These are phyloP conservation scores for Sicyos baderoa DNA, from an alignment of 306 rosid species.

Conservation along the genomic window DNA sequence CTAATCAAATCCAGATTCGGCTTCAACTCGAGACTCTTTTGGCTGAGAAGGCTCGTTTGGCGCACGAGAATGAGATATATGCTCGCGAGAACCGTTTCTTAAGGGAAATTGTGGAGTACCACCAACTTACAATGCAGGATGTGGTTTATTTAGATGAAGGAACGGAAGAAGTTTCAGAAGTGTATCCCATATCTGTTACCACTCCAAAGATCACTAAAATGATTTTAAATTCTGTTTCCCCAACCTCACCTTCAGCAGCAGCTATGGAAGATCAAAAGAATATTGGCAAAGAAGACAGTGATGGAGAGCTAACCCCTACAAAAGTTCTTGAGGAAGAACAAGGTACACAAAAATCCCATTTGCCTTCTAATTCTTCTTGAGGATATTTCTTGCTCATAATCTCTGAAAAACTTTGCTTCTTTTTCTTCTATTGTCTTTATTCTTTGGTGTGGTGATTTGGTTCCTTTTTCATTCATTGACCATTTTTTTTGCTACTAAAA, in stretches of 20 bases:
- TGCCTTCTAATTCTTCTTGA: conserved; percentile 30
- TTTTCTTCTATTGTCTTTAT: conserved; percentile 8
- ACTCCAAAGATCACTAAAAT: conserved; percentile 28
- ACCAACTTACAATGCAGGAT: conserved; percentile 93
- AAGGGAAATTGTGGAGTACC: conserved; percentile 93
- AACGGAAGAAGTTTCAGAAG: conserved; percentile 78
- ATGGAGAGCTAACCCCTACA: conserved; percentile 25
- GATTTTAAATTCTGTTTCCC: conserved; percentile 29
- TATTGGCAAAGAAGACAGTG: conserved; percentile 27
- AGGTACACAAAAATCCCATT: conserved; percentile 30
- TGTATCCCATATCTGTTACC: conserved; percentile 42
- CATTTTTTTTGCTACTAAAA: conserved; percentile 12
- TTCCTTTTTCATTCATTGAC: conserved; percentile 6
- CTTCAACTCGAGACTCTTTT: conserved; percentile 86
- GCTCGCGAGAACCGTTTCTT: conserved; percentile 87
- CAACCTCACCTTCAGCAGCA: conserved; percentile 26
- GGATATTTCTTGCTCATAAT: conserved; percentile 18
- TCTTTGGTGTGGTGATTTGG: conserved; percentile 14
- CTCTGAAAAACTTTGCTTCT: conserved; percentile 23
- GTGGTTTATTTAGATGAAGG: conserved; percentile 81
- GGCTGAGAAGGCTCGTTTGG: conserved; percentile 89
- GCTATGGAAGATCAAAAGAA: conserved; percentile 25
- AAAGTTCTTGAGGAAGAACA: conserved; percentile 28
- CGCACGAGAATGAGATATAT: conserved; percentile 71
- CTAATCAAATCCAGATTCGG: conserved; percentile 45